These are phyloP conservation scores for Kondoa malvinella DNA, from an alignment of 768 basidiomycete species.

Conservation along the genomic window DNA sequence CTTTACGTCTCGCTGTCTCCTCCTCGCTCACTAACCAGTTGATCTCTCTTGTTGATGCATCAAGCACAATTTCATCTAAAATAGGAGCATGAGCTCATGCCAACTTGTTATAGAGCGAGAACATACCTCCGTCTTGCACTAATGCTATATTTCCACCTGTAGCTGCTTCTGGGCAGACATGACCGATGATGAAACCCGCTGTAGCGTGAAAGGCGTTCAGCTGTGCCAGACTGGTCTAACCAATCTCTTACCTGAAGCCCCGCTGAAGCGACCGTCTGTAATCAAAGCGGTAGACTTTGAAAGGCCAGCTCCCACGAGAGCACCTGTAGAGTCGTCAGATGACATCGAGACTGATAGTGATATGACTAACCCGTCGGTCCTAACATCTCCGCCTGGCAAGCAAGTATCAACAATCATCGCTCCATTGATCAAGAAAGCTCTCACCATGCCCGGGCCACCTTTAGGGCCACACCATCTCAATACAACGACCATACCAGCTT, in stretches of 20 bases:
- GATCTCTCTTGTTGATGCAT: constrained; percentile 28
- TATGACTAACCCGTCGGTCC: constrained; percentile 28
- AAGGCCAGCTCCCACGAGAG: constrained; percentile 68
- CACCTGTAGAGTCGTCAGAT: constrained; percentile 40
- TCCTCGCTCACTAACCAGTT: background rate
- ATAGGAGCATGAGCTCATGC: too few species aligned
- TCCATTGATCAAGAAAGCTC: background rate
- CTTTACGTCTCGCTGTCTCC: background rate
- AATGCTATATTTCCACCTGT: constrained; percentile 76
- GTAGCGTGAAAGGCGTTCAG: background rate
- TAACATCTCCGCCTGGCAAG: background rate
- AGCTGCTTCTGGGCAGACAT: constrained; percentile 37
- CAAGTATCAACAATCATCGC: background rate
- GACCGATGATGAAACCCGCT: constrained; percentile 29
- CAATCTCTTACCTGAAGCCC: constrained; percentile 49
- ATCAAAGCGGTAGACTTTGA: background rate
- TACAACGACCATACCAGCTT: constrained; percentile 47
- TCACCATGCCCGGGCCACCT: background rate
- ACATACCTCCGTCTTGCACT: constrained; percentile 63
- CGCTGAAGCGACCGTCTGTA: constrained; percentile 41
- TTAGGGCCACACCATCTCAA: constrained; percentile 81
- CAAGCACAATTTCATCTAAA: constrained; percentile 61
- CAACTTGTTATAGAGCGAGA: too few species aligned
- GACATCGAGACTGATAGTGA: constrained; percentile 62
- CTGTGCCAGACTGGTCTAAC: background rate